These are phyloP conservation scores for Mycena galericulata DNA, from an alignment of 768 basidiomycete genomes.

Conservation along the genomic window DNA sequence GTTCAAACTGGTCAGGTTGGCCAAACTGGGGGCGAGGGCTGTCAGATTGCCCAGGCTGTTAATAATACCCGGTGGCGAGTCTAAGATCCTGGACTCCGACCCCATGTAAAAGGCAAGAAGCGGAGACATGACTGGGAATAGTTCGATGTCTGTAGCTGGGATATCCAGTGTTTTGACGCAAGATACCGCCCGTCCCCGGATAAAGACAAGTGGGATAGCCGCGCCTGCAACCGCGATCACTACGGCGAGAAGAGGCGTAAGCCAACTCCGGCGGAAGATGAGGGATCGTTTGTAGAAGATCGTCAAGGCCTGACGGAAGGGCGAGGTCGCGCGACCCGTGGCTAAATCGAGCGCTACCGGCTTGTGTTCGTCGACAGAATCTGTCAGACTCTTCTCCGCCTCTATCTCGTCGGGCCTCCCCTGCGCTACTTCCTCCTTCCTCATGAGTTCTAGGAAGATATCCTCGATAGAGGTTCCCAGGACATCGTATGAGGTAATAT, in stretches of 20 bases:
- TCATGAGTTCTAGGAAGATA: slow-evolving; percentile 83
- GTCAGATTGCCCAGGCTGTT: slow-evolving; percentile 58
- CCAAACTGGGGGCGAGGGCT: slow-evolving; percentile 41
- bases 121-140: slow-evolving; percentile 68
- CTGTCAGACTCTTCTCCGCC: slow-evolving; percentile 18
- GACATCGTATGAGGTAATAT: slow-evolving; percentile 70
- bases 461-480: slow-evolving; percentile 84
- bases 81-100: slow-evolving; percentile 53
- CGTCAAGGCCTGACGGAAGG: slow-evolving; percentile 74
- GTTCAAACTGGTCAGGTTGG: slow-evolving; percentile 35
- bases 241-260: slow-evolving; percentile 68
- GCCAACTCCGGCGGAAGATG: slow-evolving; percentile 75
- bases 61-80: slow-evolving; percentile 67
- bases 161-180: slow-evolving; percentile 55
- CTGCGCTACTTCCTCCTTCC: slow-evolving; percentile 48
- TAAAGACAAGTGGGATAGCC: slow-evolving; percentile 76
- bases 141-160: slow-evolving; percentile 53
- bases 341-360: slow-evolving; percentile 54
- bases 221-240: slow-evolving; percentile 70
- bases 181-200: slow-evolving; percentile 61
- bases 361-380: slow-evolving; percentile 36
- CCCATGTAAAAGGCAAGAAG: slow-evolving; percentile 47
- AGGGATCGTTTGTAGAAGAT: slow-evolving; percentile 80
- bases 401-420: background rate
- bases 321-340: slow-evolving; percentile 64